Percentiles rank a stretch among this genome's conserved stretches.
phyloP scores from a whole-genome alignment of 2,329 filamentous ascomycete genomes.

The Xylariomycetidae sp. region DNA sequence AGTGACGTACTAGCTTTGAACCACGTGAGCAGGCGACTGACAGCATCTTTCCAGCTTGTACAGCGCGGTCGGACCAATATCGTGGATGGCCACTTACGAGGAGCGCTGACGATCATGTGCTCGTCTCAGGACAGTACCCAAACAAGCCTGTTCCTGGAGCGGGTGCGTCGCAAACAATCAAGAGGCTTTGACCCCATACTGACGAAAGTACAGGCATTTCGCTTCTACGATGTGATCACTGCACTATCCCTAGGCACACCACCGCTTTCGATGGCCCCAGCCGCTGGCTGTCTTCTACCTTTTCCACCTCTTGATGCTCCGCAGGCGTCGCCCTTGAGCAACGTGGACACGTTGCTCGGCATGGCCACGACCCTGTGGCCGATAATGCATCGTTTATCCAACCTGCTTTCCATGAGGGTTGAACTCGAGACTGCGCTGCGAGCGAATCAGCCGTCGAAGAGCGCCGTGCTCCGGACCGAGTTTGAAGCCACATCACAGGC shows the following conservation, averaged over 20 bases:
- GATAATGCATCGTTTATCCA: slow-evolving; percentile 55
- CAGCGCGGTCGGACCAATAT: slow-evolving; percentile 54
- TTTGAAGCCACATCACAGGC: slow-evolving; percentile 46
- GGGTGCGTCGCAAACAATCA: slow-evolving; percentile 32
- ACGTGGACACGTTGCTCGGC: slow-evolving; percentile 54
- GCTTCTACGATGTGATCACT: slow-evolving; percentile 60
- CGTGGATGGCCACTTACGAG: slow-evolving; percentile 55
- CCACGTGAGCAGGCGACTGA: background rate
- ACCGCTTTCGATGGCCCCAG: slow-evolving; percentile 46
- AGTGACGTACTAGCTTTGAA: slow-evolving; percentile 22
- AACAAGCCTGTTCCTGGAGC: slow-evolving; percentile 52
- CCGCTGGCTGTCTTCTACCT: slow-evolving; percentile 39
- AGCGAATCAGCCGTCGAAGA: slow-evolving; percentile 36
- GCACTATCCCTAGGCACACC: slow-evolving; percentile 55
- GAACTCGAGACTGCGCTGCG: slow-evolving; percentile 41
- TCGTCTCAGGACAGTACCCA: slow-evolving; percentile 40
- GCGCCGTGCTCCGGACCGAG: slow-evolving; percentile 42
- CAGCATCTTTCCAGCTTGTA: slow-evolving; percentile 42
- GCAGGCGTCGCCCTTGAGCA: slow-evolving; percentile 39
- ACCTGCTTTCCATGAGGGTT: slow-evolving; percentile 45
- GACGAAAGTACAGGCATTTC: slow-evolving; percentile 45
- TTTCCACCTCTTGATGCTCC: slow-evolving; percentile 41
- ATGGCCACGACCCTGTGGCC: slow-evolving; percentile 59
- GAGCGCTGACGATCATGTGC: slow-evolving; percentile 55
- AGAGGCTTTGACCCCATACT: slow-evolving; percentile 8